Conservation (phyloP, 1,284 basidiomycete species). For the Pyrrhoderma noxium region DNA sequence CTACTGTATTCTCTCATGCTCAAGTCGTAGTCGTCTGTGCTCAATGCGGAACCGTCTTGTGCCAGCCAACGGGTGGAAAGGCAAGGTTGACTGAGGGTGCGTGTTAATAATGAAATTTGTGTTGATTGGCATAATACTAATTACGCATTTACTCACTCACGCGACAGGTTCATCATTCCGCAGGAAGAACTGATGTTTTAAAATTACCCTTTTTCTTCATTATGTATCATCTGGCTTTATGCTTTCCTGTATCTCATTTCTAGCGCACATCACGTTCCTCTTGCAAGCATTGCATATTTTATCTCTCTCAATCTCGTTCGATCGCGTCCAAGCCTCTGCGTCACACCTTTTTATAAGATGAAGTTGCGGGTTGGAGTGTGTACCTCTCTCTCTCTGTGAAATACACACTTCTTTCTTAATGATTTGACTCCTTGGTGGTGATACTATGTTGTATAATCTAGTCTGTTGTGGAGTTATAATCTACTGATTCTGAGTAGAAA, state of each 20-base stretch:
- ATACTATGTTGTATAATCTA: too few species aligned
- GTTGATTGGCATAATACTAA: constrained; percentile 2
- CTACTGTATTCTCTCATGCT: constrained; percentile 92
- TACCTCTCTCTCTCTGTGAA: too few species aligned
- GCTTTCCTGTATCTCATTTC: background rate
- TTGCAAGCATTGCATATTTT: constrained; percentile 5
- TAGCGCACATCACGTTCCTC: background rate
- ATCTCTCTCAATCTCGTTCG: background rate
- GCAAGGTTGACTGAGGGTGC: constrained; percentile 96
- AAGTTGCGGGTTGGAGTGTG: too few species aligned
- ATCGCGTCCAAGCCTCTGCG: background rate
- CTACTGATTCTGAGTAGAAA: too few species aligned
- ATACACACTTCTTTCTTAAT: too few species aligned
- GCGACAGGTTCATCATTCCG: constrained; percentile 76
- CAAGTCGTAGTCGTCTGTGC: constrained; percentile 91
- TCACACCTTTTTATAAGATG: too few species aligned
- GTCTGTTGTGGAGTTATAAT: too few species aligned
- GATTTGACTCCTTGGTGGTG: too few species aligned
- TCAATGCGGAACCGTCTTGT: constrained; percentile 91
- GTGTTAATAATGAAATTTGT: constrained; percentile 27
- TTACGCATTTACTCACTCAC: background rate
- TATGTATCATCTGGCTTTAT: background rate
- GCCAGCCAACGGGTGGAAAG: constrained; percentile 99
- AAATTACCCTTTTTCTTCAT: constrained; percentile 22
- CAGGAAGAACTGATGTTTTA: constrained; percentile 63